These are phyloP conservation scores for Candida michaelii DNA, from an alignment of 805 yeast genomes.

Conservation along the genomic window DNA sequence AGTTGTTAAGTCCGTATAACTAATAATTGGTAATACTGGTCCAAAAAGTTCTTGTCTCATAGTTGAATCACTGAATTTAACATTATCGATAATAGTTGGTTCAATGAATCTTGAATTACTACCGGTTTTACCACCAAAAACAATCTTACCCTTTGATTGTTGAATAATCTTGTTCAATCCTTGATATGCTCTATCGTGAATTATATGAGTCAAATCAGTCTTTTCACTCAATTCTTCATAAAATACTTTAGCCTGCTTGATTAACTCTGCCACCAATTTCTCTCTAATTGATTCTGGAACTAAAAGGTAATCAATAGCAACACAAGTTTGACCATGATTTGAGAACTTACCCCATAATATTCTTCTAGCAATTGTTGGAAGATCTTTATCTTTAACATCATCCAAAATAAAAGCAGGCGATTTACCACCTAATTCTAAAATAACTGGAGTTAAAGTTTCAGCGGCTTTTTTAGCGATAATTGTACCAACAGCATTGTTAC, in stretches of 20 bases:
- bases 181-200: constrained; percentile 53
- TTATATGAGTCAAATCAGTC: constrained; percentile 54
- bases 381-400: constrained; percentile 42
- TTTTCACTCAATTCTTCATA: constrained; percentile 39
- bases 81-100: constrained; percentile 72
- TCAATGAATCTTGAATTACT: constrained; percentile 49
- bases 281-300: constrained; percentile 61
- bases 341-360: constrained; percentile 74
- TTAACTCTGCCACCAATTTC: constrained; percentile 45
- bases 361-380: constrained; percentile 53
- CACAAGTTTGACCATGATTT: constrained; percentile 90
- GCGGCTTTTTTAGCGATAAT: constrained; percentile 81
- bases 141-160: constrained; percentile 51
- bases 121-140: constrained; percentile 47
- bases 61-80: constrained; percentile 61
- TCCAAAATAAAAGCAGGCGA: constrained; percentile 76
- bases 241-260: constrained; percentile 41
- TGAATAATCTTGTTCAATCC: constrained; percentile 46
- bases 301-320: constrained; percentile 80
- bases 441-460: constrained; percentile 74
- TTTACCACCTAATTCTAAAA: constrained; percentile 90
- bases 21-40: constrained; percentile 76
- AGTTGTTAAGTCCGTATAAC: constrained; percentile 45
- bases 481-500: constrained; percentile 72
- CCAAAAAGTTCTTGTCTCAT: constrained; percentile 83